Evolutionary conservation across 2,329 filamentous ascomycete species (phyloP).

Genomic region (Fusarium begoniae): DNA sequence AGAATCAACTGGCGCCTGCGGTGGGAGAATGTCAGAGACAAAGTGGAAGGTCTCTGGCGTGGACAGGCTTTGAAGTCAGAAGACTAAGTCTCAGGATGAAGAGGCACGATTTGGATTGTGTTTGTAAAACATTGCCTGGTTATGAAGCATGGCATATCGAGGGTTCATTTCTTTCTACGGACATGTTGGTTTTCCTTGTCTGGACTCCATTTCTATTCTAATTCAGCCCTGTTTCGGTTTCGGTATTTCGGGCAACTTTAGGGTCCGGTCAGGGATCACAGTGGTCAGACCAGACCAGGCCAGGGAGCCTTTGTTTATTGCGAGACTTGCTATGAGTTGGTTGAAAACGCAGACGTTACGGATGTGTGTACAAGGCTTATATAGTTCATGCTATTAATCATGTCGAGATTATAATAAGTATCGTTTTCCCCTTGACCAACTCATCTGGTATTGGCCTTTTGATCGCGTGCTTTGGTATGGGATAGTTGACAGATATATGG

Average conservation of each 20-base stretch:
- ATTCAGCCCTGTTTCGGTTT: slow-evolving; percentile 33
- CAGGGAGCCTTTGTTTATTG: background rate
- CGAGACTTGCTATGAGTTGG: background rate
- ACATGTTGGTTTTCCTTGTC: slow-evolving; percentile 20
- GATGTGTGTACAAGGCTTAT: slow-evolving; percentile 22
- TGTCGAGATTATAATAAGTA: background rate
- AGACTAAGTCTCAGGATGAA: slow-evolving; percentile 2
- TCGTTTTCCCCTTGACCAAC: background rate
- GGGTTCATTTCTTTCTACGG: background rate
- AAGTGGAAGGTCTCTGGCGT: slow-evolving; percentile 27
- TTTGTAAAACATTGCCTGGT: background rate
- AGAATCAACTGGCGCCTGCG: slow-evolving; percentile 10
- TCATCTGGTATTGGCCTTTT: background rate
- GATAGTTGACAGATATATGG: background rate
- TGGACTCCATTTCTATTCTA: slow-evolving; percentile 24
- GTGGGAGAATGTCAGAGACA: slow-evolving; percentile 28
- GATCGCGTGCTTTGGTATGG: background rate
- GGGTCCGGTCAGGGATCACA: slow-evolving; percentile 12
- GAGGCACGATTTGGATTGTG: background rate
- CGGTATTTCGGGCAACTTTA: slow-evolving; percentile 25
- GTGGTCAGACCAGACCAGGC: background rate
- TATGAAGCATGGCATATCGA: background rate
- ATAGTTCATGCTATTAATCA: slow-evolving; percentile 17
- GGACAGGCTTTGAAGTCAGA: slow-evolving; percentile 1
- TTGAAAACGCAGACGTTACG: background rate